Evolutionary conservation across 371 early-diverging fungal genomes (phyloP), one percentile per base, ranked within the genome.

Genomic region (Rhizomucor pusillus): DNA sequence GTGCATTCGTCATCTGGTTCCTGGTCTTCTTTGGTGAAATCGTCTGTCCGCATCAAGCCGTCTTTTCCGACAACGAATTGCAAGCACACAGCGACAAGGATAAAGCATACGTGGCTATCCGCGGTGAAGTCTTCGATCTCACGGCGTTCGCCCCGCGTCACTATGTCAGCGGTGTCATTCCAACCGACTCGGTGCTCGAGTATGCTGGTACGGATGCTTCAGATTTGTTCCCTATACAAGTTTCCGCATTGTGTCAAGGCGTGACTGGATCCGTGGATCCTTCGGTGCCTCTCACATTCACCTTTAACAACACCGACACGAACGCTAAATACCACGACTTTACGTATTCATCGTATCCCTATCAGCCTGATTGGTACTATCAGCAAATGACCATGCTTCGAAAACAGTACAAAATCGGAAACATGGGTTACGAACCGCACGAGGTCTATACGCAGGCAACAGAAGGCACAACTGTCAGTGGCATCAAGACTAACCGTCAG

Each of bases 1-100:
- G 90, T 57, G 81, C 79, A 4, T 69, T 87, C 57, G 84, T 94
- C 45, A 81, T 97, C 35, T 93, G 96, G 79, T 93, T 91, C 69
- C 89, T 98, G 57, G 85, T 92, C 11, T 88, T 91, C 47, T 80
- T 95, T 37, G 91, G 97, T 20, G 74, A 86, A 56, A 59, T 93
- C 46, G 78, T 98, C 14, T 98, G 99, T 71, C 95, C 95, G 5
- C 80, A 82, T 45, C 84, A 88, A 52, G 75, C 90, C 36, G 86
- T 90, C 3, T 87, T 81, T 39, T 85, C 88, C 0, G 60, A 62
- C 19, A 74, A 72, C 49, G 88, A 88, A 66, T 60, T 85, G 52
- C 65, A 70, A 40, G 61, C 62, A 34, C 77, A 77, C 60, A 65
- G 62, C 35, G 63, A 72, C 6, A 68, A 68, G 22, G 60, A 75